These are phyloP conservation scores for Leishmania aethiopica DNA, from an alignment of 208 protist species.

Conservation along the genomic window DNA sequence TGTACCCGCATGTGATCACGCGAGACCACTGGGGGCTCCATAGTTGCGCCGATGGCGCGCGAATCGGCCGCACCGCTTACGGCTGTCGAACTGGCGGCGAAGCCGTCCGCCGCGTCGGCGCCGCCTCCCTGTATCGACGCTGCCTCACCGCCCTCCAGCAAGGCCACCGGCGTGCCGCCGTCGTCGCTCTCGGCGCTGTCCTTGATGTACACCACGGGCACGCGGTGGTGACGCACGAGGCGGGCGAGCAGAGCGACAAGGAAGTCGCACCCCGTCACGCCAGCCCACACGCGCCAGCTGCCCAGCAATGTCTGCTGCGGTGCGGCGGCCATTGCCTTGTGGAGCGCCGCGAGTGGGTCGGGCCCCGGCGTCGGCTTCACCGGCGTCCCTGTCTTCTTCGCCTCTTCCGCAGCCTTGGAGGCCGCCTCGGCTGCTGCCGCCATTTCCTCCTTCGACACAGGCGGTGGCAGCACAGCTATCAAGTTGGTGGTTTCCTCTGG, in stretches of 20 bases:
- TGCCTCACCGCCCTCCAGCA: constrained; percentile 2
- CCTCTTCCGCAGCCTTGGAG: constrained; percentile 12
- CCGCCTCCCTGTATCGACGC: neutral
- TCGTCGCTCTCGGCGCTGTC: constrained; percentile 21
- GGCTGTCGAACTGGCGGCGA: neutral
- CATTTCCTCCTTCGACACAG: constrained; percentile 12
- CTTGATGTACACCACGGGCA: constrained; percentile 78
- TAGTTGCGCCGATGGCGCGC: constrained; percentile 14
- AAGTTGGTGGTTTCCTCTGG: constrained; percentile 20
- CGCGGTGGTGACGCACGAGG: constrained; percentile 59
- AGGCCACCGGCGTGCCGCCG: constrained; percentile 2
- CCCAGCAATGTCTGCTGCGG: constrained; percentile 44
- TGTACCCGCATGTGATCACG: constrained; percentile 71
- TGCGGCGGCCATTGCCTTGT: constrained; percentile 36
- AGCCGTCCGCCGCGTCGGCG: constrained; percentile 5
- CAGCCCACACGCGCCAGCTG: constrained; percentile 60
- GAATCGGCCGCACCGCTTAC: constrained; percentile 1
- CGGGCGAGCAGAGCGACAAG: constrained; percentile 51
- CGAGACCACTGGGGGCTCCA: constrained; percentile 40
- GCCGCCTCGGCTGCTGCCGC: constrained; percentile 21
- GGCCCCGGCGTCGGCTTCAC: constrained; percentile 1
- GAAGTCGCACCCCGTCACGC: constrained; percentile 58
- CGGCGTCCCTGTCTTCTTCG: constrained; percentile 8
- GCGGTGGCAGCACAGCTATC: constrained; percentile 30
- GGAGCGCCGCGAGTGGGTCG: constrained; percentile 21